Evolutionary conservation across 805 yeast genomes (phyloP).

Genomic region (Metschnikowia lachancei): DNA sequence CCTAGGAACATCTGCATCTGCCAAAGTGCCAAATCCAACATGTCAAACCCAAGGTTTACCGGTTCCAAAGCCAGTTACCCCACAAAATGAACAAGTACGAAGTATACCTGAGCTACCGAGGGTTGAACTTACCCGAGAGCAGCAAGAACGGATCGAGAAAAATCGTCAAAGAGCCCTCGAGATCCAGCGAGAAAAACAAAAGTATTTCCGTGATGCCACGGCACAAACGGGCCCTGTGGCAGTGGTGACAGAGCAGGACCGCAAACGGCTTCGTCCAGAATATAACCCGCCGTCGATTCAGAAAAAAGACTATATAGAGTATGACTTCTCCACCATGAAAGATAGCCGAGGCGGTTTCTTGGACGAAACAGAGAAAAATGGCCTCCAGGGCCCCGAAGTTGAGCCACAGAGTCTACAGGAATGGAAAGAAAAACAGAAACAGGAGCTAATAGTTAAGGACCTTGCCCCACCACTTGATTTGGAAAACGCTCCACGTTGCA

Average conservation of each 20-base stretch:
- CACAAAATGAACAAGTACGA: conserved; percentile 5
- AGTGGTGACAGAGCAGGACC: conserved; percentile 16
- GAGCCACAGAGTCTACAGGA: conserved; percentile 47
- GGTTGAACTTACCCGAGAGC: conserved; percentile 46
- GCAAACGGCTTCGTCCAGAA: conserved; percentile 15
- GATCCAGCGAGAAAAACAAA: conserved; percentile 33
- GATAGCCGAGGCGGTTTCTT: conserved; percentile 88
- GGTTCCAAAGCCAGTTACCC: conserved; percentile 2
- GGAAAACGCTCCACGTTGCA: conserved; percentile 74
- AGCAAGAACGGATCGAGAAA: conserved; percentile 46
- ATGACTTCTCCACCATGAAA: conserved; percentile 86
- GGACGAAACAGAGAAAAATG: conserved; percentile 21
- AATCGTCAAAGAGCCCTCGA: conserved; percentile 56
- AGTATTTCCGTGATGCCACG: conserved; percentile 16
- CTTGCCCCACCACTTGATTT: conserved; percentile 72
- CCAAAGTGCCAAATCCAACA: conserved; percentile 6
- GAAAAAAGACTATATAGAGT: conserved; percentile 70
- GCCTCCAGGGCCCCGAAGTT: conserved; percentile 28
- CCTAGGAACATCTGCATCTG: neutral
- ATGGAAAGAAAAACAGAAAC: conserved; percentile 47
- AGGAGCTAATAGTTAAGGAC: conserved; percentile 42
- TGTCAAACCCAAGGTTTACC: neutral
- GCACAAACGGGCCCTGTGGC: conserved; percentile 11
- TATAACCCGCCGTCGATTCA: conserved; percentile 41
- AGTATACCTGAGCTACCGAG: conserved; percentile 22